Conservation (phyloP, 2,329 filamentous ascomycete species). For the Fusarium hainanense region DNA sequence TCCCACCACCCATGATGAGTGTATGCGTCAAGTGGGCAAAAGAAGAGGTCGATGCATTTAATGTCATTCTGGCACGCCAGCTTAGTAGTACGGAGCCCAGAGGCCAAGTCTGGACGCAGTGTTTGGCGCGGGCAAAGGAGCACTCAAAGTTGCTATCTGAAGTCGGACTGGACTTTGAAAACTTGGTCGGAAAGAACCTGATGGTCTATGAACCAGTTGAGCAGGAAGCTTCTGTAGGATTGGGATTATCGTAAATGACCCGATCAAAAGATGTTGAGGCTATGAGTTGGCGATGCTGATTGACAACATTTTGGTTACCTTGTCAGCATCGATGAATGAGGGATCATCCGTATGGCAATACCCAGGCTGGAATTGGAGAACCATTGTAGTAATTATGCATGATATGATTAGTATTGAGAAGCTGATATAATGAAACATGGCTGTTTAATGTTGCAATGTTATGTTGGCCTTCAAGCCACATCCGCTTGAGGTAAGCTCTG, state of each 20-base stretch:
- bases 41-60: slow-evolving; percentile 91
- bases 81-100: slow-evolving; percentile 84
- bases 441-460: not conserved
- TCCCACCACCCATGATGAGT: slow-evolving; percentile 87
- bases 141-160: slow-evolving; percentile 84
- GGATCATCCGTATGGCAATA: slow-evolving; percentile 9
- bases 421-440: slow-evolving; percentile 10
- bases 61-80: slow-evolving; percentile 82
- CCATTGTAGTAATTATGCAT: slow-evolving; percentile 4
- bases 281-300: slow-evolving; percentile 10
- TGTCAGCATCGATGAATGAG: slow-evolving; percentile 19
- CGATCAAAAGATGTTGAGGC: slow-evolving; percentile 1
- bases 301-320: slow-evolving; percentile 32
- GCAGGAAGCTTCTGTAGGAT: slow-evolving; percentile 41
- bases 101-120: slow-evolving; percentile 82
- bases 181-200: slow-evolving; percentile 75
- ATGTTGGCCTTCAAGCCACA: slow-evolving; percentile 23
- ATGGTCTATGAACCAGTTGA: slow-evolving; percentile 43
- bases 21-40: slow-evolving; percentile 99
- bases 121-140: slow-evolving; percentile 82
- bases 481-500: slow-evolving; percentile 18
- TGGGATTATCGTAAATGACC: slow-evolving; percentile 46
- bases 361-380: slow-evolving; percentile 29
- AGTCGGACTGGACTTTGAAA: slow-evolving; percentile 89
- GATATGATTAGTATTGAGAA: slow-evolving; percentile 9